Conservation (phyloP, 345 rosid genomes). For the Eucalyptus curtisii region DNA sequence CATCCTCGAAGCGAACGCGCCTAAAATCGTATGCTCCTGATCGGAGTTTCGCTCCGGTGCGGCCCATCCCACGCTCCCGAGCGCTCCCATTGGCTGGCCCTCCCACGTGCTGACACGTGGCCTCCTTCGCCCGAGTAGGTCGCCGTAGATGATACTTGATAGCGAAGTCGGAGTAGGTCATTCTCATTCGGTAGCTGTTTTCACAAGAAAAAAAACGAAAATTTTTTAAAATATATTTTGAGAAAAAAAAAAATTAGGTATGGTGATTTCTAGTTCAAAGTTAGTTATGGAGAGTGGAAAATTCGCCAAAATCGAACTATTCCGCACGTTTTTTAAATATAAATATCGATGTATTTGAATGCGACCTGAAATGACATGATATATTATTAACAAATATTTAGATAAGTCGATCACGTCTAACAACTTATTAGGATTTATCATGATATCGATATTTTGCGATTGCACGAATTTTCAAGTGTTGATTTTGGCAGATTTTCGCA, state of each 20-base stretch:
- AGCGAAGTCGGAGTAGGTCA: neutral
- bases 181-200: neutral
- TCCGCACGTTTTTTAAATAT: neutral
- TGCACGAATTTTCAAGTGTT: accelerated
- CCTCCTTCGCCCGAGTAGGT: neutral
- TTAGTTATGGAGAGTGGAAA: neutral
- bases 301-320: neutral
- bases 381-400: too few species aligned
- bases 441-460: accelerated
- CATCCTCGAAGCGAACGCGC: neutral
- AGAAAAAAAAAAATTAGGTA: neutral
- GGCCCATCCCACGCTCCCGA: neutral
- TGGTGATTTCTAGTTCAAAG: neutral
- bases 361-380: accelerated
- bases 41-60: neutral
- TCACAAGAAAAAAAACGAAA: neutral
- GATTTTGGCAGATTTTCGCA: too few species aligned
- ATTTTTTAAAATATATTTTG: neutral
- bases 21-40: neutral
- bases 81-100: neutral
- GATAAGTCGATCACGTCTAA: neutral
- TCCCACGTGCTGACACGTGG: neutral
- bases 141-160: neutral
- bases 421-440: accelerated
- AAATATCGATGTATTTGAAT: neutral